phyloP scores from a whole-genome alignment of 352 stramenopile species.

The Pilasporangium apinafurcum region DNA sequence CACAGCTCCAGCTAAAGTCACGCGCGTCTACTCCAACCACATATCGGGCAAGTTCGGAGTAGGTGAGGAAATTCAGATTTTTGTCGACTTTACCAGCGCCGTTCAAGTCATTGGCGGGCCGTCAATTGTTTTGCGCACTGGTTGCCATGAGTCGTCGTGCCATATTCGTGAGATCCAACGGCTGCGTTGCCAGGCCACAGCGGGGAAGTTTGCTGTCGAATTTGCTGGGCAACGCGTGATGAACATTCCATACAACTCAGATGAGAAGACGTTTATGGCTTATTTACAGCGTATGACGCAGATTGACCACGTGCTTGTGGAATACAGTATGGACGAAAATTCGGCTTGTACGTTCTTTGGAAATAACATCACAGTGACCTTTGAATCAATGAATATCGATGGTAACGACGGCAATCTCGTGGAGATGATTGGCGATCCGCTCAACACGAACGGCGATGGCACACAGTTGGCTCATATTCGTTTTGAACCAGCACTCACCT shows the following conservation, averaged over 20 bases:
- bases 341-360: slow-evolving; percentile 68
- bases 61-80: slow-evolving; percentile 49
- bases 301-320: slow-evolving; percentile 47
- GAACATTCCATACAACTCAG: slow-evolving; percentile 68
- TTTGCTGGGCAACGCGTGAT: slow-evolving; percentile 45
- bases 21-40: slow-evolving; percentile 51
- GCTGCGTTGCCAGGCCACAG: slow-evolving; percentile 48
- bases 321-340: slow-evolving; percentile 54
- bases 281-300: slow-evolving; percentile 60
- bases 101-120: slow-evolving; percentile 51
- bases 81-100: slow-evolving; percentile 66
- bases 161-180: slow-evolving; percentile 56
- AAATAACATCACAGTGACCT: slow-evolving; percentile 76
- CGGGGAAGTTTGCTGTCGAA: slow-evolving; percentile 52
- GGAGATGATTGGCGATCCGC: slow-evolving; percentile 39
- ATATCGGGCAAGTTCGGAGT: slow-evolving; percentile 39
- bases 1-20: slow-evolving; percentile 52
- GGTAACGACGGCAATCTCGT: slow-evolving; percentile 60
- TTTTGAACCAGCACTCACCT: slow-evolving; percentile 28
- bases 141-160: slow-evolving; percentile 40
- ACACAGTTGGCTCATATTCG: slow-evolving; percentile 35
- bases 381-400: slow-evolving; percentile 68
- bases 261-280: slow-evolving; percentile 24
- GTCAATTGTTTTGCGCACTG: slow-evolving; percentile 43
- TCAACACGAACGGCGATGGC: slow-evolving; percentile 40